phyloP scores from a whole-genome alignment of 1,139 yeast genomes.

The Hyphopichia fennica region DNA sequence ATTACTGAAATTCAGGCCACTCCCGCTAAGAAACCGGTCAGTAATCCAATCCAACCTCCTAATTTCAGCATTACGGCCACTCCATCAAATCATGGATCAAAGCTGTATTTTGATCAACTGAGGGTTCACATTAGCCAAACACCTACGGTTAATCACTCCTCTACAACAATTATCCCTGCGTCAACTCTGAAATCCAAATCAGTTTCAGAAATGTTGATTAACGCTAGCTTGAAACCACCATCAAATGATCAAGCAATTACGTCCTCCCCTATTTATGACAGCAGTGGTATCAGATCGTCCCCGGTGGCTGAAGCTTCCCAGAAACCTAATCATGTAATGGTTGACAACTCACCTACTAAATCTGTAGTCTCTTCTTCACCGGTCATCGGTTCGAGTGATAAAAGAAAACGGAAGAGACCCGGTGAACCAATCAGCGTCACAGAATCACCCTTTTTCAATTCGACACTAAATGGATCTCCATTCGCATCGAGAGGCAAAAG shows the following conservation, averaged over 20 bases:
- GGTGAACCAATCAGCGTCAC: slow-evolving; percentile 35
- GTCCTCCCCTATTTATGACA: slow-evolving; percentile 4
- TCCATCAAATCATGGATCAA: slow-evolving; percentile 4
- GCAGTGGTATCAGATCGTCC: slow-evolving; percentile 13
- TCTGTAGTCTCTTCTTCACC: slow-evolving; percentile 19
- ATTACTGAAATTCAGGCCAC: slow-evolving; percentile 23
- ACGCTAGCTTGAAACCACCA: slow-evolving; percentile 4
- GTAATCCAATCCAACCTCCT: neutral
- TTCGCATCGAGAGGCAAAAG: slow-evolving; percentile 5
- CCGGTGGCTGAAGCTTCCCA: slow-evolving; percentile 21
- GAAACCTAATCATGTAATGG: slow-evolving; percentile 11
- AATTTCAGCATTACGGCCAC: slow-evolving; percentile 3
- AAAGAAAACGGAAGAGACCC: slow-evolving; percentile 20
- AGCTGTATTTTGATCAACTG: neutral
- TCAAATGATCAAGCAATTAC: neutral
- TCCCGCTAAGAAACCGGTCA: slow-evolving; percentile 16
- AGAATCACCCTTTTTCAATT: slow-evolving; percentile 33
- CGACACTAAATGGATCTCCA: slow-evolving; percentile 24
- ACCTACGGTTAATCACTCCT: neutral
- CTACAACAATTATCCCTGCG: slow-evolving; percentile 6
- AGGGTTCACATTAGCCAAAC: neutral
- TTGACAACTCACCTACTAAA: slow-evolving; percentile 5
- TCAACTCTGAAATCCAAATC: neutral
- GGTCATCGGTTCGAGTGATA: neutral
- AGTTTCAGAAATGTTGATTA: slow-evolving; percentile 3